A percentile compares a stretch with the other conserved stretches of the same genome.
phyloP scores from a whole-genome alignment of 176 grass and related monocot genomes.

The Secale cereale region DNA sequence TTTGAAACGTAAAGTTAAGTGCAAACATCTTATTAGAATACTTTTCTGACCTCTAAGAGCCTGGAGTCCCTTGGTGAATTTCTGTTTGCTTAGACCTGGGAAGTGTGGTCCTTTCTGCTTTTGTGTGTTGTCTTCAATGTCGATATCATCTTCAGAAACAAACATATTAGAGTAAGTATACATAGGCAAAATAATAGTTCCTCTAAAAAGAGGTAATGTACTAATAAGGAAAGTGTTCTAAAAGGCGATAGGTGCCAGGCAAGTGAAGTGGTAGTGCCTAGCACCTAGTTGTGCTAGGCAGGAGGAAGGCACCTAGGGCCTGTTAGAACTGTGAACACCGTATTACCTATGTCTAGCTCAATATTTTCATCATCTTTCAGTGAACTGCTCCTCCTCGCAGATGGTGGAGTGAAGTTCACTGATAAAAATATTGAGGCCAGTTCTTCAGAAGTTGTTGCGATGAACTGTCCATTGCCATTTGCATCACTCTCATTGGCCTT shows the following conservation, averaged over 20 bases:
- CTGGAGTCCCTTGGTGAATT: slow-evolving; percentile 74
- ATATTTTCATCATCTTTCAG: slow-evolving; percentile 51
- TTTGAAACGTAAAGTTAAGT: slow-evolving; percentile 7
- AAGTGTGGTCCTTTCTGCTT: slow-evolving; percentile 84
- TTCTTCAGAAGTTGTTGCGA: slow-evolving; percentile 49
- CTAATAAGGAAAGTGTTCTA: not conserved
- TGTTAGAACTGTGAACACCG: not conserved
- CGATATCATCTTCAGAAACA: slow-evolving; percentile 80
- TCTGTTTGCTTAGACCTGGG: slow-evolving; percentile 74
- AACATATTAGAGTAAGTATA: slow-evolving; percentile 21
- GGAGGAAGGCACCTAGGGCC: not conserved
- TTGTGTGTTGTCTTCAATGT: slow-evolving; percentile 65
- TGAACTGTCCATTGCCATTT: slow-evolving; percentile 41
- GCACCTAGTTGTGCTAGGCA: not conserved
- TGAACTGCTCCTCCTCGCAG: slow-evolving; percentile 56
- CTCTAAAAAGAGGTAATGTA: not conserved
- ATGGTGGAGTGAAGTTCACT: slow-evolving; percentile 48
- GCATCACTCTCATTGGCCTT: slow-evolving; percentile 62
- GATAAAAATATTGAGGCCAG: slow-evolving; percentile 69
- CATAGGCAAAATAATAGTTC: not conserved
- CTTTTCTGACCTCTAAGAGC: slow-evolving; percentile 67
- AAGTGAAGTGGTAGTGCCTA: not conserved
- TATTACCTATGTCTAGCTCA: slow-evolving; percentile 84
- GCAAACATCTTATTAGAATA: slow-evolving; percentile 7
- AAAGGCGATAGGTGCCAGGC: not conserved